Percentiles rank a stretch among this genome's conserved stretches.
Evolutionary conservation across 179 eudicot species (phyloP).

Genomic region (Spinacia oleracea): DNA sequence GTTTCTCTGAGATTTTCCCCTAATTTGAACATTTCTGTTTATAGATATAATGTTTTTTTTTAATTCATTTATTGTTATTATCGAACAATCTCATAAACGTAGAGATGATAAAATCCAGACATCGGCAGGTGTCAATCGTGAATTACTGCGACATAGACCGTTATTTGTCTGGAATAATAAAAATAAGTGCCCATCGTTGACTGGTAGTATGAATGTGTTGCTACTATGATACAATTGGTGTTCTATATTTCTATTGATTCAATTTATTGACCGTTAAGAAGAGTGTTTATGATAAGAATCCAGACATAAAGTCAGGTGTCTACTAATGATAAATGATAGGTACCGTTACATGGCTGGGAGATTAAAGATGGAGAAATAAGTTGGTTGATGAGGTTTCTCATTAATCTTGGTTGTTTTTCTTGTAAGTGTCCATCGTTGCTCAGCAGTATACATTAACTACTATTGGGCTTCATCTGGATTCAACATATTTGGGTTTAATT

Average conservation of each 20-base stretch:
- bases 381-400: constrained; percentile 40
- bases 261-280: too few species aligned
- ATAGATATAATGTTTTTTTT: background rate
- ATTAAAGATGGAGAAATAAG: constrained; percentile 34
- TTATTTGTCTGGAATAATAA: constrained; percentile 23
- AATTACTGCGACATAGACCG: constrained; percentile 20
- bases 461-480: constrained; percentile 50
- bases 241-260: background rate
- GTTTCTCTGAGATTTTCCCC: constrained; percentile 7
- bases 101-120: background rate
- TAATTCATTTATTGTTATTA: background rate
- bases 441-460: constrained; percentile 15
- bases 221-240: constrained; percentile 26
- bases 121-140: constrained; percentile 28
- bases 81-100: background rate
- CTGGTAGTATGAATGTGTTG: constrained; percentile 10
- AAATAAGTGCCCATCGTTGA: constrained; percentile 25
- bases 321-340: constrained; percentile 10
- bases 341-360: constrained; percentile 51
- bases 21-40: too few species aligned
- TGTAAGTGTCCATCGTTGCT: constrained; percentile 45
- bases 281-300: background rate
- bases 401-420: constrained; percentile 30
- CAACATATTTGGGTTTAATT: constrained; percentile 26
- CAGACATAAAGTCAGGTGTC: constrained; percentile 40